Base-by-base conservation (phyloP, 768 basidiomycete species). In the Dentipellis fragilis region DNA sequence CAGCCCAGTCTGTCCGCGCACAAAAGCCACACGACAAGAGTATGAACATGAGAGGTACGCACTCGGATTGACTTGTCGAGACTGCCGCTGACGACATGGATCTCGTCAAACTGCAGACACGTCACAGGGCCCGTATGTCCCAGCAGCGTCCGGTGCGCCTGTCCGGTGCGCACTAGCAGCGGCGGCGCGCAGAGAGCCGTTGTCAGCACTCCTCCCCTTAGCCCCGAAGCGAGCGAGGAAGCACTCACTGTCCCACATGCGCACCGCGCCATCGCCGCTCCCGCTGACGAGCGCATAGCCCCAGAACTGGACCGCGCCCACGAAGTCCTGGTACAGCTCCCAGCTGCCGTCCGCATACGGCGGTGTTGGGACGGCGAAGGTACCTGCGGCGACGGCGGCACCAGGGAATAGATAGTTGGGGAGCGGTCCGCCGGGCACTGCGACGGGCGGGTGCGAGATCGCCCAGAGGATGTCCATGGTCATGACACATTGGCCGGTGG, bases 381-480 rank as follows among this genome's bases (percentile, higher is more conserved):
- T 71, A 45, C 83, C 85, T 12, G 80, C 74, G 1, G 80, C 75
- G 0, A 82, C 78, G 0, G 78, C 71, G 1, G 78, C 68, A 19
- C 80, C 78, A 23, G 81, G 71, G 63, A 84, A 79, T 14, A 77
- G 63, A 58, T 73, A 73, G 57, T 68, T 73, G 9, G 77, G 69
- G 35, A 78, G 57, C 1, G 71, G 68, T 46, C 63, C 67, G 16
- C 74, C 71, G 19, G 78, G 66, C 14, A 68, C 68, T 10, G 75
- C 64, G 22, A 72, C 66, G 39, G 85, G 77, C 2, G 93, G 84
- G 70, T 98, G 95, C 10, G 92, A 93, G 62, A 98, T 95, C 2
- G 95, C 96, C 96, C 96, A 99, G 22, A 99, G 83, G 60, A 99
- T 96, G 69, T 99, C 96, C 96, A 99, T 99, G 21, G 95, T 95